phyloP scores from a whole-genome alignment of 345 rosid species.

The Eucalyptus urophylla region DNA sequence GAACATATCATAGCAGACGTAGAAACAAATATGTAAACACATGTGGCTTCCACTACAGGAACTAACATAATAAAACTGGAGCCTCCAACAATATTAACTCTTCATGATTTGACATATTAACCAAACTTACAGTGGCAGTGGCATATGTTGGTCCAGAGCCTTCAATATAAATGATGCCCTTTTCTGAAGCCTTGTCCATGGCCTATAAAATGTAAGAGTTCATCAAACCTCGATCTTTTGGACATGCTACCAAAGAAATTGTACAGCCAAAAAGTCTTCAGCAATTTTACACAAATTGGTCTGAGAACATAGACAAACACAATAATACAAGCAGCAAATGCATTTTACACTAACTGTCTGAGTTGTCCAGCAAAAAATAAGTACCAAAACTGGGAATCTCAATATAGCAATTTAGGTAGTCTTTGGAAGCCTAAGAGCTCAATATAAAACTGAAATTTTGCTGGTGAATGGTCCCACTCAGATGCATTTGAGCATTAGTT shows the following conservation, averaged over 20 bases:
- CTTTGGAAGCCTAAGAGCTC: neutral
- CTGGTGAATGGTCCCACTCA: neutral
- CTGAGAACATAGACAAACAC: neutral
- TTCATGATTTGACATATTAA: neutral
- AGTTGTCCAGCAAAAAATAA: neutral
- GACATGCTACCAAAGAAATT: neutral
- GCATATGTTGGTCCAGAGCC: slow-evolving; percentile 95
- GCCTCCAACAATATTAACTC: neutral
- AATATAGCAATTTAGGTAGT: neutral
- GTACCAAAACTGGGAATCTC: neutral
- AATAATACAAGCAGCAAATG: neutral
- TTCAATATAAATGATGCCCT: slow-evolving; percentile 68
- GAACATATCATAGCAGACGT: neutral
- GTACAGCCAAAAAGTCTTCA: neutral
- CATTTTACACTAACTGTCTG: neutral
- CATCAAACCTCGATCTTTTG: neutral
- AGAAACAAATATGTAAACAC: neutral
- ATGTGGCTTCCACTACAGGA: neutral
- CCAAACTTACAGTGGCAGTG: slow-evolving; percentile 53
- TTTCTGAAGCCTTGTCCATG: slow-evolving; percentile 60
- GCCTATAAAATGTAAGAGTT: slow-evolving; percentile 31
- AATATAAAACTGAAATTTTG: neutral
- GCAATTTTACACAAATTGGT: neutral
- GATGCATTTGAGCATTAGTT: neutral
- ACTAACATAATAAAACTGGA: neutral